phyloP scores from a whole-genome alignment of 805 yeast genomes.

The Monosporozyma aerobia region DNA sequence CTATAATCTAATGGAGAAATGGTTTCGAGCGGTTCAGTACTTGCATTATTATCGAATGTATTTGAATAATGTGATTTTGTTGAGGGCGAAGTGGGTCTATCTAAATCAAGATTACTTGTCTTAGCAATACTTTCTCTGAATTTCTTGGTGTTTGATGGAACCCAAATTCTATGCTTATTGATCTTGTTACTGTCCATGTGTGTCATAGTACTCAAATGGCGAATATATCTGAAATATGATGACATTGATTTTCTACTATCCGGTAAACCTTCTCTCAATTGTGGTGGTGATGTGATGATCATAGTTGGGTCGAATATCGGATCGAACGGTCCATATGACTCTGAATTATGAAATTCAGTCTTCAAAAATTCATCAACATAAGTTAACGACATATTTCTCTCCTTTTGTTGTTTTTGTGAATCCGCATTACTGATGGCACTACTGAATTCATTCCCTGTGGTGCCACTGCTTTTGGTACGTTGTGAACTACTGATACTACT shows the following conservation, averaged over 20 bases:
- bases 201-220: not conserved
- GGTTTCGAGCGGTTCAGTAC: slow-evolving; percentile 8
- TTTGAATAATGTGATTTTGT: not conserved
- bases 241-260: not conserved
- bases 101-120: not conserved
- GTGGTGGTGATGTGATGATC: not conserved
- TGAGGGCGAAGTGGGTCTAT: not conserved
- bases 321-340: not conserved
- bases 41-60: slow-evolving; percentile 1
- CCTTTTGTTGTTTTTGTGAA: slow-evolving; percentile 2
- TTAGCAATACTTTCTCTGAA: not conserved
- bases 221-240: slow-evolving; percentile 1
- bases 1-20: not conserved
- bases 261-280: not conserved
- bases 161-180: slow-evolving; percentile 1
- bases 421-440: not conserved
- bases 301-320: not conserved
- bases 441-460: not conserved
- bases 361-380: slow-evolving; percentile 2
- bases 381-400: not conserved
- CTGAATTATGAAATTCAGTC: not conserved
- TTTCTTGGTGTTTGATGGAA: not conserved
- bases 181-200: not conserved
- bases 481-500: not conserved
- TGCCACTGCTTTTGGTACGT: not conserved